Evolutionary conservation across 2,329 filamentous ascomycete species (phyloP), one percentile per base, ranked within the genome.

Genomic region (Trichoderma brevicompactum): DNA sequence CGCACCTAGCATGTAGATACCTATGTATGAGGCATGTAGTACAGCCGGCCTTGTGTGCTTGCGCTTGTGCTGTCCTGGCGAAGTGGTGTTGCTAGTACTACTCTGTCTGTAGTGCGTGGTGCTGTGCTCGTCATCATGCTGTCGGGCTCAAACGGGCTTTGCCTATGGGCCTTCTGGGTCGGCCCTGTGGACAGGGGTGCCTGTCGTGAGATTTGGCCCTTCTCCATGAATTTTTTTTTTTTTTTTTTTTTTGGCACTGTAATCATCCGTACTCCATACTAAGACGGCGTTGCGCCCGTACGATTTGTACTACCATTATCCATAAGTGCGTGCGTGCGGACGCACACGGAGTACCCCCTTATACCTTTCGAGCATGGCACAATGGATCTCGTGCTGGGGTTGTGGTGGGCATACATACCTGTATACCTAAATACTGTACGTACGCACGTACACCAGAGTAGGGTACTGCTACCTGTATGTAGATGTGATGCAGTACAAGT

Each of bases 401-500:
- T 54, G 17, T 46, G 49, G 59, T 46, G 59, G 59, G 59, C 40
- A 54, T 63, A 53, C 48, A 50, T 34, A 50, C 64, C 48, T 41
- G 40, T 43, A 53, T 48, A 49, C 44, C 40, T 44, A 40, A 40
- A 23, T 43, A 56, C 46, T 3, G 28, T 60, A 10, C 46, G 40
- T 58, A 53, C 59, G 19, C n/a, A 49, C 41, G 48, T 62, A 55
- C 41, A 28, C 28, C 17, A 19, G 50, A 41, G 60, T 28, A 52
- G 38, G 60, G 23, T 43, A n/a, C 28, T 63, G 23, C 19, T 17
- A 48, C 41, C 44, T 38, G 61, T 56, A 48, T 40, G 59, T 50
- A 19, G 48, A 58, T 50, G 53, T 55, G 36, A 59, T 65, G 55
- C 54, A 60, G 63, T 49, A 54, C 52, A 64, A 41, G 60, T 64